Base-by-base conservation (phyloP, 2,329 filamentous ascomycete genomes). In the Didymella segeticola region DNA sequence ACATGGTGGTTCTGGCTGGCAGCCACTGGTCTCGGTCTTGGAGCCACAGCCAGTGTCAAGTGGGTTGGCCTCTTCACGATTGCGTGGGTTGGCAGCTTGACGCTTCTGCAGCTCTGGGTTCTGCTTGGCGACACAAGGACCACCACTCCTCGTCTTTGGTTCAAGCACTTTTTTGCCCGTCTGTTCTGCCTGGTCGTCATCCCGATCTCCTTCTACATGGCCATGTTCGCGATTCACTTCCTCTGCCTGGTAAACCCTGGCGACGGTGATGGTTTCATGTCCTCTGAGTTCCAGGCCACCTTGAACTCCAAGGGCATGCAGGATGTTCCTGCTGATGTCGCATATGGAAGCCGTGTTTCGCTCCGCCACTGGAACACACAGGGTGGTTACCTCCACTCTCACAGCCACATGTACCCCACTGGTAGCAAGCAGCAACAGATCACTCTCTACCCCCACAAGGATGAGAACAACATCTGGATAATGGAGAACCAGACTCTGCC, bases 1-100 rank as follows among this genome's bases (percentile, higher is more conserved):
- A 88, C 86, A 68, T 99, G 95, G 95, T 99, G 95, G 95, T 97
- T 98, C 79, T 99, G 95, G 93, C 84, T 99, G 48, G 83, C 84
- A 52, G 86, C 91, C 72, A 96, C 90, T 37, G 95, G 95, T 66
- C 79, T 99, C 36, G 90, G 89, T 30, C 82, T 99, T 43, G 95
- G 95, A 58, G 88, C 93, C 43, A 98, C 95, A 7, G 86, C 88
- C 58, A 98, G 93, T 79, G 93, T 98, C 70, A 99, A 99, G 81
- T 99, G 95, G 95, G 95, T 99, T 70, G 95, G 95, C 43, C 83
- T 99, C 46, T 98, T 99, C 81, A 99, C 95, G 60, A 97, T 97
- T 75, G 95, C 93, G 42, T 99, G 95, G 95, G 91, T 99, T 63
- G 95, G 95, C 58, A 86, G 83, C 76, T 84, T 99, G 78, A 99